Conservation (phyloP, 176 grass and related monocot genomes). For the Paspalum notatum region DNA sequence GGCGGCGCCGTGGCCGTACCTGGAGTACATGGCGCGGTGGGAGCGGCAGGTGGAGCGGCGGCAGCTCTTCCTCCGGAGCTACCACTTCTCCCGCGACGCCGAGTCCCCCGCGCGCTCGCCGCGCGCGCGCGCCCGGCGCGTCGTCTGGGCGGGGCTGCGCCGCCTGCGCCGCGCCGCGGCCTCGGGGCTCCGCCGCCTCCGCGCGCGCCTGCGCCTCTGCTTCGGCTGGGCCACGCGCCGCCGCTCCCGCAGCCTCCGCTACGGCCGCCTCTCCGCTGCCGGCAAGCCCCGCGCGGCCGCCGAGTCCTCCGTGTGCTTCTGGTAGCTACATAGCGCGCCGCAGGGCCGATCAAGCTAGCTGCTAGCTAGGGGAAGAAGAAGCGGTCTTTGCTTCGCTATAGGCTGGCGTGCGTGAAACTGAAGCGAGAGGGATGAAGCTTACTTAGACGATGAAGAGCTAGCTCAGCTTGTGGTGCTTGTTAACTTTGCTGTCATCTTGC, state of each 20-base stretch:
- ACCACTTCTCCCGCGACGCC: constrained; percentile 83
- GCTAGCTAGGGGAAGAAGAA: not conserved
- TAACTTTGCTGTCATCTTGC: not conserved
- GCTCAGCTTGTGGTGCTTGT: constrained; percentile 23
- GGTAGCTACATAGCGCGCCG: not conserved
- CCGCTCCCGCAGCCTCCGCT: not conserved
- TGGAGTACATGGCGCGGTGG: constrained; percentile 80
- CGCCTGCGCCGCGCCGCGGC: constrained; percentile 51
- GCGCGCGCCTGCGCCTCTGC: constrained; percentile 55
- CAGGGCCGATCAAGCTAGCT: not conserved
- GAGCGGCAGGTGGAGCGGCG: constrained; percentile 79
- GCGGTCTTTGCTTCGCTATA: constrained; percentile 24
- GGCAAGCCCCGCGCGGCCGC: not conserved
- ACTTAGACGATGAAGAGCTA: constrained; percentile 3
- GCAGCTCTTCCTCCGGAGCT: constrained; percentile 90
- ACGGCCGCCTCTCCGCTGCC: constrained; percentile 49
- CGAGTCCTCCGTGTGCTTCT: constrained; percentile 50
- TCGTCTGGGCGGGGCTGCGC: constrained; percentile 68
- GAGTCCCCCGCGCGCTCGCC: constrained; percentile 34
- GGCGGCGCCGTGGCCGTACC: constrained; percentile 57
- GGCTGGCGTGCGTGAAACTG: not conserved
- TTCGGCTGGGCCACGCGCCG: constrained; percentile 51
- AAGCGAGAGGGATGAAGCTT: constrained; percentile 3
- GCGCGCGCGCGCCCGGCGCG: constrained; percentile 58
- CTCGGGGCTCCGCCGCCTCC: constrained; percentile 39